Evolutionary conservation across 208 protist genomes (phyloP).

Genomic region (Trypanosoma mega): DNA sequence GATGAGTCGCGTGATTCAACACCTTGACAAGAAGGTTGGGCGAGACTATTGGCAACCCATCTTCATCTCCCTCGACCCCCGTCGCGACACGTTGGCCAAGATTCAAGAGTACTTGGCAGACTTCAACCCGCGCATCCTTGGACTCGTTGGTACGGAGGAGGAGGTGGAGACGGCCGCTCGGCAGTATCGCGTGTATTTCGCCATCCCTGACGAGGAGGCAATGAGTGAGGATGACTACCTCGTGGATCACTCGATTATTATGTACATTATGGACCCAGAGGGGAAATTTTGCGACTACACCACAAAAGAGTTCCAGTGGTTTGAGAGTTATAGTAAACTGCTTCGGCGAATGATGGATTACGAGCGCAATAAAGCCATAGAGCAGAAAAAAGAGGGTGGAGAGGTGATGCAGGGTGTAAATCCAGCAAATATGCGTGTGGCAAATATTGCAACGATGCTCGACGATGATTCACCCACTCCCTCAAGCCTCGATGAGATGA

Average conservation of each 20-base stretch:
- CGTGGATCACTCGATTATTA: constrained; percentile 95
- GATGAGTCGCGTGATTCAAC: constrained; percentile 79
- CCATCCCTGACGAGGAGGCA: constrained; percentile 66
- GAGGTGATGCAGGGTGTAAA: constrained; percentile 27
- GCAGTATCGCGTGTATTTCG: constrained; percentile 93
- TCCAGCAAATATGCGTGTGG: constrained; percentile 52
- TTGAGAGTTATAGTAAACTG: constrained; percentile 84
- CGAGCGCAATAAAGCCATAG: constrained; percentile 42
- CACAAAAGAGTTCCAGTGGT: constrained; percentile 86
- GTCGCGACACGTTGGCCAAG: constrained; percentile 80
- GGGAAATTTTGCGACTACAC: constrained; percentile 91
- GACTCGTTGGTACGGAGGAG: constrained; percentile 87
- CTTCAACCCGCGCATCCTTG: constrained; percentile 89
- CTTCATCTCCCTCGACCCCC: constrained; percentile 94
- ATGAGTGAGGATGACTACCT: constrained; percentile 93
- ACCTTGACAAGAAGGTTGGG: constrained; percentile 77
- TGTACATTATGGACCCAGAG: constrained; percentile 90
- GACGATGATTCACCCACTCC: constrained; percentile 34
- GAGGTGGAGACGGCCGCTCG: constrained; percentile 77
- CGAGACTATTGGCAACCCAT: constrained; percentile 87
- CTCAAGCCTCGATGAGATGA: constrained; percentile 1
- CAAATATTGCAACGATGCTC: constrained; percentile 54
- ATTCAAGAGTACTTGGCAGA: constrained; percentile 89
- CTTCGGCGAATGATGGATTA: constrained; percentile 80
- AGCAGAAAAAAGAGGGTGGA: constrained; percentile 29